Evolutionary conservation across 495 filamentous ascomycete species (phyloP).

Genomic region (Talaromyces proteolyticus): DNA sequence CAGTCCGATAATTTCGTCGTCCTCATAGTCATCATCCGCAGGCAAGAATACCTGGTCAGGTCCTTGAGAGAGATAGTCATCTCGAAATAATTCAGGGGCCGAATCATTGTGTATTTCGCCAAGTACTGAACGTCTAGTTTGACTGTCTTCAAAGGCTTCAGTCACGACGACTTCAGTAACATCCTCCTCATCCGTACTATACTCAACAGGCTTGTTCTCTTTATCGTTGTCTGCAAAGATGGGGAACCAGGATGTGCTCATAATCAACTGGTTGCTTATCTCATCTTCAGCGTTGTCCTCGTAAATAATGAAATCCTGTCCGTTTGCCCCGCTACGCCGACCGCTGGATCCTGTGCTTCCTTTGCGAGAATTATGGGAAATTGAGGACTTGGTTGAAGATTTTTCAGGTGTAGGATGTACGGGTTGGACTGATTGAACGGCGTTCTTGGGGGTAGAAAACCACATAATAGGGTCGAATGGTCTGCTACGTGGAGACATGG

Average conservation of each 20-base stretch:
- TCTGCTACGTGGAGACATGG: no score
- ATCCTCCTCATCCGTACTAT: background rate
- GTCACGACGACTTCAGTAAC: no score
- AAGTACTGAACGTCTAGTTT: no score
- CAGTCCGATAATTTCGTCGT: no score
- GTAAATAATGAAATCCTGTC: background rate
- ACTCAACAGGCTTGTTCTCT: background rate
- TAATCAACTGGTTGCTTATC: background rate
- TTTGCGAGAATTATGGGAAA: background rate
- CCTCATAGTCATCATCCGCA: no score
- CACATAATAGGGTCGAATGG: no score
- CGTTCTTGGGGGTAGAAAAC: no score
- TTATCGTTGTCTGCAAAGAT: background rate
- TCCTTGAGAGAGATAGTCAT: no score
- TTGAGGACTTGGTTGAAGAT: background rate
- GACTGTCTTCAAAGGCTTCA: background rate
- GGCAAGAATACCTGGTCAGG: no score
- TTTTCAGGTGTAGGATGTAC: background rate
- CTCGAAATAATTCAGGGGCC: no score
- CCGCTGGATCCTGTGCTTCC: background rate
- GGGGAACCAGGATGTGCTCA: background rate
- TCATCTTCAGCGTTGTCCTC: background rate
- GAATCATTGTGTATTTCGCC: no score
- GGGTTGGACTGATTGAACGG: no score
- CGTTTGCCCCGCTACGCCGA: background rate